Percentiles rank a stretch among this genome's conserved stretches.
Conservation (phyloP, 2,329 filamentous ascomycete genomes). For the Catunica adiposa region DNA sequence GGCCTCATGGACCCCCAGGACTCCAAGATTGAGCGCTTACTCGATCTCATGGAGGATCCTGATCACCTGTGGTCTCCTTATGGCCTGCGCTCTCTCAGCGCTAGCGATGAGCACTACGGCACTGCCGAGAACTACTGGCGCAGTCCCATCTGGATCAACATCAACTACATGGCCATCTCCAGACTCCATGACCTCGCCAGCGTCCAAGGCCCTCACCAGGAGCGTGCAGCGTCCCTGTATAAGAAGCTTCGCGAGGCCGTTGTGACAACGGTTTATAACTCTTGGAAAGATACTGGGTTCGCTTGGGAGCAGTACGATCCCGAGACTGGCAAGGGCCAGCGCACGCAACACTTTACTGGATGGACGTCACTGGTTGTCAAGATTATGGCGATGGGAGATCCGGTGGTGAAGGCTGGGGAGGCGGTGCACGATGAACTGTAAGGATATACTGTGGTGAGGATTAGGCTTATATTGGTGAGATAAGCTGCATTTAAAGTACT, state of each 20-base stretch:
- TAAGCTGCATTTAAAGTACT: too few species aligned
- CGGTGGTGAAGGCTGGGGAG: constrained; percentile 32
- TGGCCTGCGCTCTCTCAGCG: constrained; percentile 81
- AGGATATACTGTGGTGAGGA: constrained; percentile 8
- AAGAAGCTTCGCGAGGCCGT: constrained; percentile 63
- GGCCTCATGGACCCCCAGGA: constrained; percentile 62
- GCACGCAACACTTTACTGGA: constrained; percentile 93
- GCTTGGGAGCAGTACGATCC: constrained; percentile 98
- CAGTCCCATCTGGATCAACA: constrained; percentile 86
- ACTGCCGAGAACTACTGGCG: constrained; percentile 96
- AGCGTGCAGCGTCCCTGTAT: constrained; percentile 58
- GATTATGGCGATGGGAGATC: constrained; percentile 74
- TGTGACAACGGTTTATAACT: constrained; percentile 72
- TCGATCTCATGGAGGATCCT: constrained; percentile 65
- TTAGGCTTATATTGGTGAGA: background rate
- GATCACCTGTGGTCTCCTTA: constrained; percentile 78
- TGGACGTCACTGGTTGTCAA: constrained; percentile 98
- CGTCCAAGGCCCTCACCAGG: constrained; percentile 49
- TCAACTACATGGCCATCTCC: constrained; percentile 62
- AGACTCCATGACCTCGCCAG: constrained; percentile 19
- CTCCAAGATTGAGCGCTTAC: constrained; percentile 53
- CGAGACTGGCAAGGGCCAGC: constrained; percentile 79
- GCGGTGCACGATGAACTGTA: constrained; percentile 32
- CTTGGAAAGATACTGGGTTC: constrained; percentile 84
- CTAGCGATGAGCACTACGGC: constrained; percentile 65